phyloP scores from a whole-genome alignment of 2,329 filamentous ascomycete genomes.

The Fusarium coffeatum region DNA sequence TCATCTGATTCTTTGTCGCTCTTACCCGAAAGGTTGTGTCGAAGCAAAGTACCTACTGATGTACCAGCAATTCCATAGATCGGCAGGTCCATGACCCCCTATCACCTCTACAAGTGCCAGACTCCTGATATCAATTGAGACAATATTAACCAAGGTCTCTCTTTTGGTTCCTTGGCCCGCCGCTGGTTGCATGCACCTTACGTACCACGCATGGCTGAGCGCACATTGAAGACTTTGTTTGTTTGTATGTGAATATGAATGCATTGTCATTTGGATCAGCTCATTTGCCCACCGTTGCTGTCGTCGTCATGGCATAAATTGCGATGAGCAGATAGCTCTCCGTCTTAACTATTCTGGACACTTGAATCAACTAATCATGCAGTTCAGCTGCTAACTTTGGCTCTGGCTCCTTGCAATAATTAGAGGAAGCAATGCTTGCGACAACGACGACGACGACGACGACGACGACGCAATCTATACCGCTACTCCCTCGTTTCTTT shows the following conservation, averaged over 20 bases:
- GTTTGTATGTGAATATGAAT: neutral
- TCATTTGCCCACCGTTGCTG: constrained; percentile 14
- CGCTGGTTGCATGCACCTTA: constrained; percentile 25
- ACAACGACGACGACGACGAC: neutral
- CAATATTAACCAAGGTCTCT: neutral
- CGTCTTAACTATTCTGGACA: constrained; percentile 10
- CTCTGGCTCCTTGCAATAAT: neutral
- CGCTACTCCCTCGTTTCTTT: constrained; percentile 16
- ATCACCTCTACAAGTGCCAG: neutral
- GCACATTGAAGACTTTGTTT: neutral
- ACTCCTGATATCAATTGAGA: neutral
- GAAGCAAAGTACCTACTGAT: neutral
- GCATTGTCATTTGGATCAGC: constrained; percentile 23
- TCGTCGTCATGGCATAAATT: constrained; percentile 42
- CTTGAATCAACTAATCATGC: constrained; percentile 11
- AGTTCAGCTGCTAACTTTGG: neutral
- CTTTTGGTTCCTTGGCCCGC: constrained; percentile 29
- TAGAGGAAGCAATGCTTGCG: constrained; percentile 6
- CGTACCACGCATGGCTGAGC: constrained; percentile 17
- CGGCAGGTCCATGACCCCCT: constrained; percentile 13
- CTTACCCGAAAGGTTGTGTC: neutral
- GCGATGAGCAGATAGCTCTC: constrained; percentile 31
- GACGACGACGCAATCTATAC: constrained; percentile 4
- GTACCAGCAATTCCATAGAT: constrained; percentile 33
- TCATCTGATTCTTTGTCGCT: neutral